phyloP scores from a whole-genome alignment of 306 rosid species.

The Datisca glomerata region DNA sequence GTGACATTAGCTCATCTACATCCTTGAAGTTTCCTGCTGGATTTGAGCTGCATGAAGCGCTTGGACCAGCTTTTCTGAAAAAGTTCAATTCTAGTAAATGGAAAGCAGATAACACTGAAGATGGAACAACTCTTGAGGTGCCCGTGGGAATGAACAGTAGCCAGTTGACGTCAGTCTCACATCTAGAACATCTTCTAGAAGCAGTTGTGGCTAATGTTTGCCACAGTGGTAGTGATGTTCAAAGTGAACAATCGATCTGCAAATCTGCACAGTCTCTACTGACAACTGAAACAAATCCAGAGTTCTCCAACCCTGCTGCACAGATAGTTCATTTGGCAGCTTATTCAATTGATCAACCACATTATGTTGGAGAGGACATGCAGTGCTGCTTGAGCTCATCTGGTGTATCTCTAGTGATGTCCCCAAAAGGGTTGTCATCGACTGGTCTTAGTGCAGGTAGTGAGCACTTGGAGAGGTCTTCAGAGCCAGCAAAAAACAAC shows the following conservation, averaged over 20 bases:
- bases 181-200: constrained; percentile 75
- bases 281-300: constrained; percentile 42
- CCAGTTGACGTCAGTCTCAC: constrained; percentile 56
- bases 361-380: constrained; percentile 47
- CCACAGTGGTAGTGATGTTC: constrained; percentile 40
- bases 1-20: constrained; percentile 26
- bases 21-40: constrained; percentile 84
- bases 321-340: constrained; percentile 43
- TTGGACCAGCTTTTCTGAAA: constrained; percentile 70
- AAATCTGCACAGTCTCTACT: constrained; percentile 56
- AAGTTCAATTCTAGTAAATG: constrained; percentile 34
- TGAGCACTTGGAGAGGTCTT: constrained; percentile 61
- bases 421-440: constrained; percentile 71
- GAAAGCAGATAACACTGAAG: constrained; percentile 29
- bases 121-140: constrained; percentile 30
- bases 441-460: constrained; percentile 58
- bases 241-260: constrained; percentile 43
- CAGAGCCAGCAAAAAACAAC: constrained; percentile 63
- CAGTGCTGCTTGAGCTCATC: constrained; percentile 62
- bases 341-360: constrained; percentile 43
- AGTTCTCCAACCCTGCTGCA: constrained; percentile 45
- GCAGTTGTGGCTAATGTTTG: constrained; percentile 71
- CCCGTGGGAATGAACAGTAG: constrained; percentile 39
- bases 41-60: constrained; percentile 89
- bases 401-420: constrained; percentile 45